Conservation (phyloP, 78 protist genomes). For the Dictyostelium capitatum region DNA sequence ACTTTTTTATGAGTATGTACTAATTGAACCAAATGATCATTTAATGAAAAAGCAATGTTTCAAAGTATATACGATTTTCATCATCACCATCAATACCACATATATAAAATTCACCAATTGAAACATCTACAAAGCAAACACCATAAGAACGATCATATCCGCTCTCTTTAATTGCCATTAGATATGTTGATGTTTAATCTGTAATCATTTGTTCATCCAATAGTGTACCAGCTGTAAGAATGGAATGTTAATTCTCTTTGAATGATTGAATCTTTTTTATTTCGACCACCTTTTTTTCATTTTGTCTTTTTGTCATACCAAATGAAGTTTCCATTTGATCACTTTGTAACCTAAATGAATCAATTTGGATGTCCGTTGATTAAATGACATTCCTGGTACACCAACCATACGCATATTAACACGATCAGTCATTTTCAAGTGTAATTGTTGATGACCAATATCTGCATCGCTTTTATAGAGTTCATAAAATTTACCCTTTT, state of each 20-base stretch:
- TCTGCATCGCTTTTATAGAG: conserved; percentile 96
- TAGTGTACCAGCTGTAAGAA: conserved; percentile 87
- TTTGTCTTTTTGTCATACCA: conserved; percentile 45
- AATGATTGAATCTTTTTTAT: conserved; percentile 69
- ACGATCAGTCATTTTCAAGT: conserved; percentile 90
- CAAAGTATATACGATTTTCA: conserved; percentile 41
- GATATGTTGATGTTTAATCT: conserved; percentile 35
- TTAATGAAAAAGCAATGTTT: conserved; percentile 69
- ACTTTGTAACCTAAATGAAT: conserved; percentile 84
- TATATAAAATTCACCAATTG: conserved; percentile 73
- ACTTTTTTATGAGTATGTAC: conserved; percentile 42
- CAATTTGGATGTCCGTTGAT: conserved; percentile 86
- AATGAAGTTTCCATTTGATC: conserved; percentile 86
- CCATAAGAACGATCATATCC: conserved; percentile 52
- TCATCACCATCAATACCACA: conserved; percentile 48
- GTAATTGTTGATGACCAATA: conserved; percentile 87
- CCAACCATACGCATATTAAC: conserved; percentile 90
- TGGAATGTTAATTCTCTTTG: conserved; percentile 63
- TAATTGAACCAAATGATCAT: conserved; percentile 40
- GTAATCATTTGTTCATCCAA: conserved; percentile 68
- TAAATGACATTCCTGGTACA: conserved; percentile 89
- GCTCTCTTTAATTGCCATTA: conserved; percentile 71
- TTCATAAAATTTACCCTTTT: conserved; percentile 96
- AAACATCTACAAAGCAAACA: conserved; percentile 82
- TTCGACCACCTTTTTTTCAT: conserved; percentile 51